Conservation (phyloP, 2,329 filamentous ascomycete genomes). For the Pseudogymnoascus sp. region DNA sequence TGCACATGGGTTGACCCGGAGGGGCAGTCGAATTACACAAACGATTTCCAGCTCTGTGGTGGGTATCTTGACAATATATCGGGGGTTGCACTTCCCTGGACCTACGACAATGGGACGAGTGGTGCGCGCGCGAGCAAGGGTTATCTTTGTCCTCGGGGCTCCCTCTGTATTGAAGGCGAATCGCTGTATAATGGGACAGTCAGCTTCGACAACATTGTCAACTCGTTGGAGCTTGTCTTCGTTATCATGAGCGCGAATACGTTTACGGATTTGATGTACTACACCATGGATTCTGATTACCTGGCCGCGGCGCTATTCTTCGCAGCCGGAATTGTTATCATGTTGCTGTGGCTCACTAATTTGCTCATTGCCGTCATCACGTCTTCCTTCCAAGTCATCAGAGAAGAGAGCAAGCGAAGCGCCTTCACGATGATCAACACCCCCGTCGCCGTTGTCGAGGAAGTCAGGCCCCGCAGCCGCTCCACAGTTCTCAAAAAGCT, state of each 20-base stretch:
- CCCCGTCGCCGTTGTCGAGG: slow-evolving; percentile 18
- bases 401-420: slow-evolving; percentile 89
- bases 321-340: slow-evolving; percentile 68
- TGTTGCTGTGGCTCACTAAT: slow-evolving; percentile 95
- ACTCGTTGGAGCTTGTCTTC: slow-evolving; percentile 90
- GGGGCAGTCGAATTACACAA: slow-evolving; percentile 52
- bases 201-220: slow-evolving; percentile 88
- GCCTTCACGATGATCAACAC: slow-evolving; percentile 76
- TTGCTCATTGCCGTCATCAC: slow-evolving; percentile 94
- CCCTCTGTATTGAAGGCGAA: slow-evolving; percentile 67
- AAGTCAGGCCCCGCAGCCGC: slow-evolving; percentile 33
- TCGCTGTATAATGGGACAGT: slow-evolving; percentile 81
- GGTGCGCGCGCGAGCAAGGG: slow-evolving; percentile 60
- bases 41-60: slow-evolving; percentile 72
- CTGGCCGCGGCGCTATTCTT: slow-evolving; percentile 74
- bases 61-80: slow-evolving; percentile 61
- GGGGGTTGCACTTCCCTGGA: slow-evolving; percentile 56
- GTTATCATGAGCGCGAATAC: slow-evolving; percentile 98
- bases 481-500: slow-evolving; percentile 52
- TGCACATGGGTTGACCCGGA: slow-evolving; percentile 68
- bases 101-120: slow-evolving; percentile 43
- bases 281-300: slow-evolving; percentile 86
- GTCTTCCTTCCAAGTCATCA: slow-evolving; percentile 94
- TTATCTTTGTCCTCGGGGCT: slow-evolving; percentile 77
- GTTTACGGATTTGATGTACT: slow-evolving; percentile 90